A percentile compares a stretch with the other conserved stretches of the same genome.
phyloP scores from a whole-genome alignment of 2,329 filamentous ascomycete species.

The Sporothrix schenckii region DNA sequence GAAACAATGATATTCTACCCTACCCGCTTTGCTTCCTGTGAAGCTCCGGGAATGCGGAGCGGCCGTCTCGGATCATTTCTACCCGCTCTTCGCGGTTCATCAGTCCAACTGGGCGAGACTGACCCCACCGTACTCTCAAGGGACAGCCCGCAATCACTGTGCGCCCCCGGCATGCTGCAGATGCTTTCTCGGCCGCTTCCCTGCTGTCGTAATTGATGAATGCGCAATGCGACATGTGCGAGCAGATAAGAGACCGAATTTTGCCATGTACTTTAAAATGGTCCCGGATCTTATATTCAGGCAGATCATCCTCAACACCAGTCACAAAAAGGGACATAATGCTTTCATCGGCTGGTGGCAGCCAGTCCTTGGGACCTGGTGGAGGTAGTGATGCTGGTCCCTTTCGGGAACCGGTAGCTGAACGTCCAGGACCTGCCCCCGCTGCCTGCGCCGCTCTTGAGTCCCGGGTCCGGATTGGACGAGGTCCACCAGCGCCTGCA shows the following conservation, averaged over 20 bases:
- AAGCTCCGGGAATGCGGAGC: slow-evolving; percentile 57
- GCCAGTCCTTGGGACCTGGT: slow-evolving; percentile 80
- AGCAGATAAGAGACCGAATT: slow-evolving; percentile 90
- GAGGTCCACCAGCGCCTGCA: slow-evolving; percentile 64
- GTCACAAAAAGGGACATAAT: slow-evolving; percentile 94
- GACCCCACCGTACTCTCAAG: slow-evolving; percentile 86
- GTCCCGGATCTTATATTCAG: slow-evolving; percentile 85
- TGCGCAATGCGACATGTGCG: slow-evolving; percentile 94
- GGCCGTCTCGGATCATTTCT: slow-evolving; percentile 77
- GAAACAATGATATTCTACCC: slow-evolving; percentile 33
- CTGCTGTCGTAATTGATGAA: slow-evolving; percentile 93
- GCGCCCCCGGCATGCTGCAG: slow-evolving; percentile 80
- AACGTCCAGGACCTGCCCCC: slow-evolving; percentile 52
- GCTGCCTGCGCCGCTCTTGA: slow-evolving; percentile 55
- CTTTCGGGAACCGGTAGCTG: slow-evolving; percentile 51
- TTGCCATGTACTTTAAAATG: slow-evolving; percentile 90
- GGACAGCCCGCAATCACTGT: slow-evolving; percentile 91
- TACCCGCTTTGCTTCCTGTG: slow-evolving; percentile 43
- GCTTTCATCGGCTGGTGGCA: slow-evolving; percentile 79
- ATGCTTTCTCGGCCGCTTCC: slow-evolving; percentile 81
- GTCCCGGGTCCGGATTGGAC: slow-evolving; percentile 78
- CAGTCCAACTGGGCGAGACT: slow-evolving; percentile 86
- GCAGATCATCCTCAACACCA: slow-evolving; percentile 92
- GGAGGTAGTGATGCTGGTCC: slow-evolving; percentile 73
- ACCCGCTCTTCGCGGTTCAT: slow-evolving; percentile 85